Conservation (phyloP, 2,329 filamentous ascomycete genomes). For the Aspergillus clavatus region DNA sequence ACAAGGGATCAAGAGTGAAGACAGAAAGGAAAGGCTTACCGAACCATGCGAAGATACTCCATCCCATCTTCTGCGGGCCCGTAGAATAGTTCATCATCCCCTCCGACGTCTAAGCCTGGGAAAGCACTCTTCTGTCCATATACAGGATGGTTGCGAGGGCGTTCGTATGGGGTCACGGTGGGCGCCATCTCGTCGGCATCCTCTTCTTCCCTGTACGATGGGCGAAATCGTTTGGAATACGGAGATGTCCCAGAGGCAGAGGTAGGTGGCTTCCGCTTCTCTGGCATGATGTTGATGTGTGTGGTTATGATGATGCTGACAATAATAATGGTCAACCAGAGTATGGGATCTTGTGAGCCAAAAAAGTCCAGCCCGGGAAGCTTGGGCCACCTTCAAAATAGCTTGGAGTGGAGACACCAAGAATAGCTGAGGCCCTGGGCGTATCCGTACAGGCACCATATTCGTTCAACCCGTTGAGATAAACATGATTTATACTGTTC, state of each 20-base stretch:
- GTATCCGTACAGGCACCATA: no score
- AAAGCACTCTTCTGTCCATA: slow-evolving; percentile 71
- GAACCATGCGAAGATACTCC: slow-evolving; percentile 65
- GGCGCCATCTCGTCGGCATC: slow-evolving; percentile 20
- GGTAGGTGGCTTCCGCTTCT: slow-evolving; percentile 30
- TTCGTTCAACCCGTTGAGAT: no score
- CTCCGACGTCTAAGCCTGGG: slow-evolving; percentile 52
- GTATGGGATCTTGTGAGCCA: background rate
- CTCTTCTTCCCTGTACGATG: slow-evolving; percentile 26
- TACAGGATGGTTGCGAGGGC: slow-evolving; percentile 53
- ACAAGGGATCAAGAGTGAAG: slow-evolving; percentile 20
- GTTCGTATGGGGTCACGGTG: slow-evolving; percentile 25
- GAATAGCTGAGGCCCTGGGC: no score
- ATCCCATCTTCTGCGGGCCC: slow-evolving; percentile 64
- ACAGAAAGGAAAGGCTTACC: slow-evolving; percentile 48
- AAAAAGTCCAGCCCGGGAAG: slow-evolving; percentile 12
- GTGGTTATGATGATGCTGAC: slow-evolving; percentile 5
- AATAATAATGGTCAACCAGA: background rate
- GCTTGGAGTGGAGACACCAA: no score
- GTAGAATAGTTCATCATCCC: slow-evolving; percentile 56
- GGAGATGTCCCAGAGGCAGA: slow-evolving; percentile 12
- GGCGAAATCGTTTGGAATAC: slow-evolving; percentile 28
- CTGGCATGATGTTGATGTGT: slow-evolving; percentile 25
- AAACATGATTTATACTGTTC: background rate
- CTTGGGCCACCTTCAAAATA: slow-evolving; percentile 19